Percentiles rank a stretch among this genome's conserved stretches.
These are phyloP conservation scores for Aspergillus saccharolyticus DNA, from an alignment of 495 filamentous ascomycete species.

Conservation along the genomic window DNA sequence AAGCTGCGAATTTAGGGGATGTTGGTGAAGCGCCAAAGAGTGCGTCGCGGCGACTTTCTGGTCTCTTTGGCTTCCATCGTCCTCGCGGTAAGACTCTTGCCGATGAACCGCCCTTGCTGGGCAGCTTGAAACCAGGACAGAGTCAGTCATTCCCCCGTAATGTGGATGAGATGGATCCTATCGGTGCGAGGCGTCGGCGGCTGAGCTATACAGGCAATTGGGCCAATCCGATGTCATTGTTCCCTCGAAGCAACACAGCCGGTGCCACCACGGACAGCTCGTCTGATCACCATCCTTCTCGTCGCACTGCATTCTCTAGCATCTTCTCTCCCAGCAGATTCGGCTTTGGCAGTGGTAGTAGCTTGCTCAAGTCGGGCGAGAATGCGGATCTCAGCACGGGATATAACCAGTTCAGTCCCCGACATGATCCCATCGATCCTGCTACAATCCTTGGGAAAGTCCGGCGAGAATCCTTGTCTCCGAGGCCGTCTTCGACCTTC, in stretches of 20 bases:
- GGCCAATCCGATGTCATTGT: slow-evolving; percentile 51
- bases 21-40: slow-evolving; percentile 44
- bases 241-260: slow-evolving; percentile 43
- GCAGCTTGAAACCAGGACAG: slow-evolving; percentile 68
- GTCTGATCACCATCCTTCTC: slow-evolving; percentile 41
- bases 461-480: slow-evolving; percentile 60
- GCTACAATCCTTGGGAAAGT: slow-evolving; percentile 48
- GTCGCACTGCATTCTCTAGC: slow-evolving; percentile 40
- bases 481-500: slow-evolving; percentile 71
- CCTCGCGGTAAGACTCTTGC: slow-evolving; percentile 67
- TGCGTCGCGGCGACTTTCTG: slow-evolving; percentile 50
- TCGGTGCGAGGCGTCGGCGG: slow-evolving; percentile 57
- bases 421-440: slow-evolving; percentile 54
- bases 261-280: slow-evolving; percentile 40
- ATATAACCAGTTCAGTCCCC: slow-evolving; percentile 60
- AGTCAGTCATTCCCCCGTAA: slow-evolving; percentile 78
- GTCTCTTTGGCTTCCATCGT: slow-evolving; percentile 63
- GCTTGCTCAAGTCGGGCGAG: slow-evolving; percentile 39
- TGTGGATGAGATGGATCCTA: slow-evolving; percentile 64
- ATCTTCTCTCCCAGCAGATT: slow-evolving; percentile 43
- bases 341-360: slow-evolving; percentile 37
- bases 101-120: slow-evolving; percentile 63
- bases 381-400: slow-evolving; percentile 40
- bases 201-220: slow-evolving; percentile 62
- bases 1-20: slow-evolving; percentile 30